Conservation (phyloP, 73 alveolate genomes). For the Paramecium sonneborni region DNA sequence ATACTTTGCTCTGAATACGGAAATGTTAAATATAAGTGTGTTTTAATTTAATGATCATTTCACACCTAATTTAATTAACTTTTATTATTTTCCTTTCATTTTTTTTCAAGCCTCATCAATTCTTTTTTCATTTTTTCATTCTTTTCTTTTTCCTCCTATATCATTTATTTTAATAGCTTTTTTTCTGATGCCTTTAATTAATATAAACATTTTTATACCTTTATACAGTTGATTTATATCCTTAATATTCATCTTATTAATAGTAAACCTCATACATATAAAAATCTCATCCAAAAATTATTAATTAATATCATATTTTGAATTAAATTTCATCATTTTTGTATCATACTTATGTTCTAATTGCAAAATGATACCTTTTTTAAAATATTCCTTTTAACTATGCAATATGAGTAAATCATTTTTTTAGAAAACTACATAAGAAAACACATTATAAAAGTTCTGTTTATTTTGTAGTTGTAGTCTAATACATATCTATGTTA, state of each 20-base stretch:
- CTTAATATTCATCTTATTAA: not conserved
- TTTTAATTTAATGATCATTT: not conserved
- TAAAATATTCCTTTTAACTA: not conserved
- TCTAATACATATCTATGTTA: not conserved
- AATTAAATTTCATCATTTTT: not conserved
- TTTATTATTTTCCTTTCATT: not conserved
- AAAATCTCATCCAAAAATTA: not conserved
- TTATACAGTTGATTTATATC: not conserved
- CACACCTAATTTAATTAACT: not conserved
- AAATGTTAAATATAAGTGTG: not conserved
- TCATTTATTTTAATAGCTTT: not conserved
- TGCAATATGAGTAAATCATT: not conserved
- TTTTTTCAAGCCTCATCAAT: not conserved
- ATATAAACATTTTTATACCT: not conserved
- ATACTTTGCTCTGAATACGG: not conserved
- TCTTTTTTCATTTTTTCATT: conserved; percentile 6
- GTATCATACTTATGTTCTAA: not conserved
- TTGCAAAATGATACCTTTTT: not conserved
- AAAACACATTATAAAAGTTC: not conserved
- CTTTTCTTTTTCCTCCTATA: not conserved
- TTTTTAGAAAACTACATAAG: not conserved
- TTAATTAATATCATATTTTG: not conserved
- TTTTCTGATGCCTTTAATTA: not conserved
- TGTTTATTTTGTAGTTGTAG: not conserved
- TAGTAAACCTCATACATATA: not conserved